These are phyloP conservation scores for Termitomyces sp. DNA, from an alignment of 768 basidiomycete species.

Conservation along the genomic window DNA sequence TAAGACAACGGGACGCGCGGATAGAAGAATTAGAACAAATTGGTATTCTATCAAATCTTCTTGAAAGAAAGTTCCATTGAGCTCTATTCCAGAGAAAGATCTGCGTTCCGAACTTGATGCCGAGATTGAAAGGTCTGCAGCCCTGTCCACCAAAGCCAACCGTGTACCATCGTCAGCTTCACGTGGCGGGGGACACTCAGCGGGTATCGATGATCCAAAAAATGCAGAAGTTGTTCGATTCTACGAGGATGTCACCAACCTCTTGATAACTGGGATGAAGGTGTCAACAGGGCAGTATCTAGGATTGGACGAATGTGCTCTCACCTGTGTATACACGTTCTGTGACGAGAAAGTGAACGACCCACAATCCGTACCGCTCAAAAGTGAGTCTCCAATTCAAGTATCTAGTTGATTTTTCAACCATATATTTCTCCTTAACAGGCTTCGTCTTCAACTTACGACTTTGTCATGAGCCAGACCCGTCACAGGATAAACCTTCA, in stretches of 20 bases:
- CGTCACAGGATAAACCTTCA: slow-evolving; percentile 20
- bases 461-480: slow-evolving; percentile 32
- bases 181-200: slow-evolving; percentile 28
- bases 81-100: slow-evolving; percentile 37
- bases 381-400: slow-evolving; percentile 28
- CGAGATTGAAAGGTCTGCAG: slow-evolving; percentile 54
- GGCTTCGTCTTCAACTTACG: slow-evolving; percentile 58
- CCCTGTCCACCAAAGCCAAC: slow-evolving; percentile 34
- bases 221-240: slow-evolving; percentile 57
- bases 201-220: slow-evolving; percentile 48
- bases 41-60: slow-evolving; percentile 31
- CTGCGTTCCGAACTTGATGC: slow-evolving; percentile 49
- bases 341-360: slow-evolving; percentile 28
- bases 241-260: slow-evolving; percentile 84
- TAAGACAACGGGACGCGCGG: slow-evolving; percentile 38
- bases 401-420: neutral
- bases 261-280: slow-evolving; percentile 64
- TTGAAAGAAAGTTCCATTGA: neutral
- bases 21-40: slow-evolving; percentile 41
- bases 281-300: slow-evolving; percentile 27
- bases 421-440: slow-evolving; percentile 19
- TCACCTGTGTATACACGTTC: slow-evolving; percentile 66
- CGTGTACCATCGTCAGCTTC: slow-evolving; percentile 33
- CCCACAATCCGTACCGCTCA: slow-evolving; percentile 20
- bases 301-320: slow-evolving; percentile 52